Evolutionary conservation across 2,329 filamentous ascomycete species (phyloP).

Genomic region (Seiridium cupressi): DNA sequence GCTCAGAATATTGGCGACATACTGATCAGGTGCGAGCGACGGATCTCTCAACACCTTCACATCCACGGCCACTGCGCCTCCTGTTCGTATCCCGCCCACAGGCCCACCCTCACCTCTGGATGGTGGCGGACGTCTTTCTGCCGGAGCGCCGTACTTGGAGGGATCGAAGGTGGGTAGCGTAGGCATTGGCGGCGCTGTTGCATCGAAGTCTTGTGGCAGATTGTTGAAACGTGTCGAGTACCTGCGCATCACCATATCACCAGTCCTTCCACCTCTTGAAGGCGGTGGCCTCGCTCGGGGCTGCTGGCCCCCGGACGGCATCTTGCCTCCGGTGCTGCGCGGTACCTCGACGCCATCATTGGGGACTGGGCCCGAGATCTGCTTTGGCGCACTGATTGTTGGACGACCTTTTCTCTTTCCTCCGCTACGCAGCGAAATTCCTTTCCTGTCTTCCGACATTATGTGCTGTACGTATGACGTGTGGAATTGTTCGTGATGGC

Average conservation of each 20-base stretch:
- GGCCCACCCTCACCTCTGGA: slow-evolving; percentile 44
- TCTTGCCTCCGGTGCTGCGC: slow-evolving; percentile 26
- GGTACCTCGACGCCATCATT: slow-evolving; percentile 43
- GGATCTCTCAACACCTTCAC: slow-evolving; percentile 77
- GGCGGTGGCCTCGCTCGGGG: slow-evolving; percentile 48
- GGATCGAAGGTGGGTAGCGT: slow-evolving; percentile 54
- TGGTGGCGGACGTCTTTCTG: slow-evolving; percentile 48
- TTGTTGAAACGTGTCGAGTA: slow-evolving; percentile 93
- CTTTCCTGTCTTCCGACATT: slow-evolving; percentile 63
- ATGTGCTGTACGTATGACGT: slow-evolving; percentile 10
- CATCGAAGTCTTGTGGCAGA: slow-evolving; percentile 66
- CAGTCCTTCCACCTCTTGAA: slow-evolving; percentile 59
- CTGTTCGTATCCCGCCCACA: slow-evolving; percentile 40
- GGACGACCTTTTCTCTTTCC: slow-evolving; percentile 60
- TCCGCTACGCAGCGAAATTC: slow-evolving; percentile 62
- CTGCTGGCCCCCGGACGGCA: slow-evolving; percentile 10
- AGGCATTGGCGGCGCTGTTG: slow-evolving; percentile 72
- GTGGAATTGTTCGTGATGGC: background rate
- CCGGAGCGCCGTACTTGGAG: slow-evolving; percentile 50
- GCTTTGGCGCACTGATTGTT: slow-evolving; percentile 59
- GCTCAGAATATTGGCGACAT: slow-evolving; percentile 69
- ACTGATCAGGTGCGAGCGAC: slow-evolving; percentile 75
- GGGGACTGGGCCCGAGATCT: slow-evolving; percentile 61
- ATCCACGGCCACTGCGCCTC: slow-evolving; percentile 67
- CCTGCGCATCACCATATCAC: slow-evolving; percentile 86